Percentiles rank a stretch among this genome's conserved stretches.
Conservation (phyloP, 306 rosid species). For the Dryas drummondii region DNA sequence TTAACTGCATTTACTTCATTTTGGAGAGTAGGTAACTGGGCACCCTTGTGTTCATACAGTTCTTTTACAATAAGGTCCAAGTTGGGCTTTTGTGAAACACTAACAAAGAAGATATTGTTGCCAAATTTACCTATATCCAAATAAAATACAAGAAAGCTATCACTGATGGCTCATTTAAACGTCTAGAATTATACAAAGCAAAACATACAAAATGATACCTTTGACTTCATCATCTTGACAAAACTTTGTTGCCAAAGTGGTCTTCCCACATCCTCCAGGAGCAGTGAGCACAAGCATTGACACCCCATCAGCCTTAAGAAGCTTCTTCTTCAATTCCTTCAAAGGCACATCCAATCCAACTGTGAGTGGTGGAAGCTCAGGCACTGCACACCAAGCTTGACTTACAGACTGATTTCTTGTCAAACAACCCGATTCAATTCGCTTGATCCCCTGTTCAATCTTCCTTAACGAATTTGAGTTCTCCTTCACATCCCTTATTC, state of each 20-base stretch:
- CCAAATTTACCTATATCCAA: slow-evolving; percentile 43
- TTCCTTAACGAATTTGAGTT: neutral
- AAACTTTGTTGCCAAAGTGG: slow-evolving; percentile 43
- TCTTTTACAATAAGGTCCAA: slow-evolving; percentile 33
- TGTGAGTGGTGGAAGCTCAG: slow-evolving; percentile 27
- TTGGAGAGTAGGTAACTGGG: slow-evolving; percentile 28
- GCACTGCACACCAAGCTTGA: slow-evolving; percentile 36
- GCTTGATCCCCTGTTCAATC: neutral
- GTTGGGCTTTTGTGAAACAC: slow-evolving; percentile 41
- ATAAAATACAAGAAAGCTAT: neutral
- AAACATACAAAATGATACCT: slow-evolving; percentile 34
- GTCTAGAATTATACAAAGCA: neutral
- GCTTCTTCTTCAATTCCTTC: slow-evolving; percentile 44
- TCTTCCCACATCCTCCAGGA: slow-evolving; percentile 50
- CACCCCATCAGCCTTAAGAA: slow-evolving; percentile 30
- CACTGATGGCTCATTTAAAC: neutral
- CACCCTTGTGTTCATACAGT: slow-evolving; percentile 32
- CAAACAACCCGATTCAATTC: neutral
- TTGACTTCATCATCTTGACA: slow-evolving; percentile 45
- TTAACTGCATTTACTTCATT: slow-evolving; percentile 30
- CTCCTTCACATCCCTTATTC: slow-evolving; percentile 22
- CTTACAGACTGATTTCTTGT: neutral
- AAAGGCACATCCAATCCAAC: slow-evolving; percentile 56
- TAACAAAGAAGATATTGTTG: slow-evolving; percentile 50
- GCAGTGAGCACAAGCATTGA: slow-evolving; percentile 42